Base-by-base conservation (phyloP, 441 rosid species). In the Omphalea diandra region DNA sequence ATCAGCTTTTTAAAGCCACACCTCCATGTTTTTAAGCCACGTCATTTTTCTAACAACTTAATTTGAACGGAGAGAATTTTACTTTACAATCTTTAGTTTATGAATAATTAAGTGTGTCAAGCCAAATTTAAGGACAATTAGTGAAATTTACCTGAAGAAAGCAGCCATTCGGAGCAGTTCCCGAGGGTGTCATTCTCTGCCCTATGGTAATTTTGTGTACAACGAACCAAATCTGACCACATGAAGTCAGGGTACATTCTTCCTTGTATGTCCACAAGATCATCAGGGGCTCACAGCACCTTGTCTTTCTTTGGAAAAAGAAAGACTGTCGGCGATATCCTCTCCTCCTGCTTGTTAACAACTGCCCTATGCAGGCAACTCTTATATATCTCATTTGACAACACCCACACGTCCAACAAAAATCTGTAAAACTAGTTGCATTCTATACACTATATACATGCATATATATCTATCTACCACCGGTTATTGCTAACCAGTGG, bases 351-450 rank as follows among this genome's bases (percentile, higher is more conserved):
- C 63, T 65, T 61, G 62, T 80, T 87, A 33, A 87, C 89, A 50
- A 83, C 79, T 43, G 84, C 89, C 55, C 87, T 80, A n/a, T 83
- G 87, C 65, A 82, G 72, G 55, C 85, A 82, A 20, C 91, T 87
- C 82, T 74, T 85, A 79, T 82, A 83, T 52, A 44, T 72, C 65
- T 87, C 88, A 60, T 81, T 85, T 29, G 87, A 75, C 36, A 83
- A 56, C 17, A 89, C 89, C 91, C 83, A 50, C 43, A 50, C 14
- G 26, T 18, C 47, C 22, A n/a, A n/a, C 31, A 53, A 11, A 8
- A 53, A n/a, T 50, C 14, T n/a, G 2, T 20, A 22, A 50, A 50
- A 31, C 38, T 15, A 40, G 2, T 40, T 40, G 14, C 9, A 10
- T 40, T 40, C 12, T 40, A 40, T 15, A 40, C 14, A 40, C n/a